phyloP scores from a whole-genome alignment of 306 rosid species.

The Astragalus membranaceus region DNA sequence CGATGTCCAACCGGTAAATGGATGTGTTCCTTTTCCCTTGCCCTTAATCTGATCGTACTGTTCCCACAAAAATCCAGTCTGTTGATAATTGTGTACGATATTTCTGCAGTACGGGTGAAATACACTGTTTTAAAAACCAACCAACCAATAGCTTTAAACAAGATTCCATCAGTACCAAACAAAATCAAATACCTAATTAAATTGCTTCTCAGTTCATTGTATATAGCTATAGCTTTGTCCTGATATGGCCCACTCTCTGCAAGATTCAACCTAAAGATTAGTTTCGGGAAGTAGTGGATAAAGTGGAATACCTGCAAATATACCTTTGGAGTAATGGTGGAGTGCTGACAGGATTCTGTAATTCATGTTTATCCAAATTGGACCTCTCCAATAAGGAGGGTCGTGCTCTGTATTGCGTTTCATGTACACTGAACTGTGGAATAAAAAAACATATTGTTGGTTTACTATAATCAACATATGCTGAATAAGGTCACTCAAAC shows the following conservation, averaged over 20 bases:
- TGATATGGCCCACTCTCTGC: constrained; percentile 73
- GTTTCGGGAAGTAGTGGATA: neutral
- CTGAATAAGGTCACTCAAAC: constrained; percentile 10
- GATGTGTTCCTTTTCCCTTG: constrained; percentile 80
- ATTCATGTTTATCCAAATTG: constrained; percentile 79
- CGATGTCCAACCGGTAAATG: constrained; percentile 93
- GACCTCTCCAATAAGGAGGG: constrained; percentile 96
- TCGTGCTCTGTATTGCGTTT: constrained; percentile 88
- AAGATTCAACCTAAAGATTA: constrained; percentile 17
- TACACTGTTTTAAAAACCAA: neutral
- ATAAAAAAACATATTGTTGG: neutral
- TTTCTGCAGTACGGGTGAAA: constrained; percentile 22
- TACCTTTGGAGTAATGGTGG: constrained; percentile 84
- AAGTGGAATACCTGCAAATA: constrained; percentile 15
- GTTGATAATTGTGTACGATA: constrained; percentile 55
- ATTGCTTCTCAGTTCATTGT: constrained; percentile 69
- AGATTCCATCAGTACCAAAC: neutral
- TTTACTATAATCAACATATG: constrained; percentile 14
- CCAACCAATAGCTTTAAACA: neutral
- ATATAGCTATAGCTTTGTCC: constrained; percentile 60
- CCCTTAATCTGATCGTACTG: constrained; percentile 81
- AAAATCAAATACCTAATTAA: constrained; percentile 53
- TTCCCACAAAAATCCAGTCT: constrained; percentile 82
- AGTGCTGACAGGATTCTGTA: constrained; percentile 85
- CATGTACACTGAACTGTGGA: constrained; percentile 73